Base-by-base conservation (phyloP, 495 filamentous ascomycete species). In the Xylaria telfairii region DNA sequence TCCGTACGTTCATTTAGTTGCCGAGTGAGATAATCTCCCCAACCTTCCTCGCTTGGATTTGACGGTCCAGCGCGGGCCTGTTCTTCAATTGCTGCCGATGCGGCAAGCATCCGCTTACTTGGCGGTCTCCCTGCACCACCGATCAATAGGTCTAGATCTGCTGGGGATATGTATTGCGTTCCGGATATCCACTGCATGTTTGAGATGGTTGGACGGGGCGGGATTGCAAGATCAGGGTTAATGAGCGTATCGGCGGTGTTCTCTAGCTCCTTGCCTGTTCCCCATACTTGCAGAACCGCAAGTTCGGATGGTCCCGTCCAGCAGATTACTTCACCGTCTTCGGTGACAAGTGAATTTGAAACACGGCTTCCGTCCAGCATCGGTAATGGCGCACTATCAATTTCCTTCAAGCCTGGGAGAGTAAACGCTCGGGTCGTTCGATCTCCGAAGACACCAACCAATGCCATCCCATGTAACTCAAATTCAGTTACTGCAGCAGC, bases 131-230 rank as follows among this genome's bases (percentile, higher is more conserved):
- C 90, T 37, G 93, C 90, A 0, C 96, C 96, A 41, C 96, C 94
- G 70, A 99, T 96, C 44, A 98, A 80, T 9, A 96, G 78, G 73
- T 98, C 96, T 82, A 99, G 89, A 77, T 99, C 96, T n/a, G 90
- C 84, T 17, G 93, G 91, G 21, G 92, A 92, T 42, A 99, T 85
- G 71, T 97, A 92, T 79, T 97, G 95, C 15, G 96, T 98, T 1
- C 96, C 96, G 0, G 94, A 90, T 47, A 99, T 93, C 96, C 96
- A 99, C 79, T 97, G 93, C 26, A 99, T 77, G 72, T 96, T 97
- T 10, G 92, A 95, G 57, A 99, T 99, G 1, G 95, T 97, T n/a
- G 96, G 96, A 39, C 96, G 87, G 17, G 92, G 85, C 4, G 95
- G 96, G 19, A 91, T 84, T 17, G 86, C 74, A 17, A 90, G 87